Percentiles rank a stretch among this genome's conserved stretches.
Conservation (phyloP, 2,329 filamentous ascomycete species). For the Claviceps sorghi region DNA sequence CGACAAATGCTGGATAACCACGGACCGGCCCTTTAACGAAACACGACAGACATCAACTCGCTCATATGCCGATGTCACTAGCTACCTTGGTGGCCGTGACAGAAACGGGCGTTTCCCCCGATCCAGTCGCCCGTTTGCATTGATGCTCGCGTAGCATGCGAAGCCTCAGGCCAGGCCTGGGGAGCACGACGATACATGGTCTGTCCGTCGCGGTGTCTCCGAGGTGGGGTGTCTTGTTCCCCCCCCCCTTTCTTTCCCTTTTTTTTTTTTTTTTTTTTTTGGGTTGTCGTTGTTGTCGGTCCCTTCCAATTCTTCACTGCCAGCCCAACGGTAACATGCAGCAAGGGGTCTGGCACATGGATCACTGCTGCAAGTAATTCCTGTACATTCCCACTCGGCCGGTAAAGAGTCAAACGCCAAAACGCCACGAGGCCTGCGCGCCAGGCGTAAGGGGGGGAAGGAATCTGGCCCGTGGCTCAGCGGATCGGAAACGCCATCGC, state of each 20-base stretch:
- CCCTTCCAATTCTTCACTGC: background rate
- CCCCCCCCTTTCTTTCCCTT: background rate
- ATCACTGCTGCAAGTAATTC: background rate
- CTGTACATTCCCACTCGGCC: constrained; percentile 2
- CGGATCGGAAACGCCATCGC: background rate
- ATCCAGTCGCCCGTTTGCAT: background rate
- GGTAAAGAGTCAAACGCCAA: background rate
- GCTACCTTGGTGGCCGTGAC: background rate
- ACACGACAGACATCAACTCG: constrained; percentile 5
- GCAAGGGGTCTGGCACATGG: background rate
- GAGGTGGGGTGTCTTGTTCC: background rate
- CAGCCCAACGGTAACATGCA: constrained; percentile 1
- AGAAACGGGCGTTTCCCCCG: background rate
- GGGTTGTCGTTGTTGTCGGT: too few relatives aligned
- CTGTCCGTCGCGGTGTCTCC: constrained; percentile 5
- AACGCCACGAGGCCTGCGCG: background rate
- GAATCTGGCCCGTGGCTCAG: background rate
- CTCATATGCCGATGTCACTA: constrained; percentile 2
- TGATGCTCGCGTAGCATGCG: background rate
- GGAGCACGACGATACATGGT: constrained; percentile 2
- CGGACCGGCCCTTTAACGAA: constrained; percentile 7
- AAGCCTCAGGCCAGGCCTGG: background rate
- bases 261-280: background rate
- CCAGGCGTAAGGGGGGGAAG: background rate
- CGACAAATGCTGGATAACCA: constrained; percentile 5